phyloP scores from a whole-genome alignment of 352 stramenopile species.

The Albugo laibachii region DNA sequence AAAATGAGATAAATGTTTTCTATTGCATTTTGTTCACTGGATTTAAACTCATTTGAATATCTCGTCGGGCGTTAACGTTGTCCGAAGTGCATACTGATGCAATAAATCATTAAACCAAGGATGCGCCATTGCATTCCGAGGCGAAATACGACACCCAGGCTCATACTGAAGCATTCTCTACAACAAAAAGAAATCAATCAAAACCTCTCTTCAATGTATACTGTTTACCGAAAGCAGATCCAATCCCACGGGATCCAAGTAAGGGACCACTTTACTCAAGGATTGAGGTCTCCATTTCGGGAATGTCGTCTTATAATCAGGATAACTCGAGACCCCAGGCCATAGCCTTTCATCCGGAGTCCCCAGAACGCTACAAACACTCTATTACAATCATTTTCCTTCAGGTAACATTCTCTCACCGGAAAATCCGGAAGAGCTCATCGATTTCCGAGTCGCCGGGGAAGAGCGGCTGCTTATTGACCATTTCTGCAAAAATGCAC shows the following conservation, averaged over 20 bases:
- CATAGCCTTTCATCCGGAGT: constrained; percentile 94
- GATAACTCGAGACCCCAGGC: constrained; percentile 91
- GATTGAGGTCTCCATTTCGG: constrained; percentile 91
- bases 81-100: constrained; percentile 21
- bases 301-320: constrained; percentile 96
- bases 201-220: too few relatives aligned
- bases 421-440: constrained; percentile 98
- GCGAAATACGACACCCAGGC: constrained; percentile 53
- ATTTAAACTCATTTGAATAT: too few relatives aligned
- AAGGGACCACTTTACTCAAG: constrained; percentile 75
- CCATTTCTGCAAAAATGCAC: constrained; percentile 90
- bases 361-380: constrained; percentile 65
- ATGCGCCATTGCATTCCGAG: constrained; percentile 58
- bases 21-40: too few relatives aligned
- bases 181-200: constrained; percentile 2
- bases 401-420: constrained; percentile 8
- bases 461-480: constrained; percentile 78
- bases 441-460: constrained; percentile 97
- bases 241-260: constrained; percentile 55
- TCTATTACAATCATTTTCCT: neutral
- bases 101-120: constrained; percentile 73
- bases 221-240: constrained; percentile 71
- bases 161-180: constrained; percentile 71
- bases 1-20: too few relatives aligned
- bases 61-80: too few relatives aligned